These are phyloP conservation scores for Backusella tuberculispora DNA, from an alignment of 192 early-diverging fungal species.

Conservation along the genomic window DNA sequence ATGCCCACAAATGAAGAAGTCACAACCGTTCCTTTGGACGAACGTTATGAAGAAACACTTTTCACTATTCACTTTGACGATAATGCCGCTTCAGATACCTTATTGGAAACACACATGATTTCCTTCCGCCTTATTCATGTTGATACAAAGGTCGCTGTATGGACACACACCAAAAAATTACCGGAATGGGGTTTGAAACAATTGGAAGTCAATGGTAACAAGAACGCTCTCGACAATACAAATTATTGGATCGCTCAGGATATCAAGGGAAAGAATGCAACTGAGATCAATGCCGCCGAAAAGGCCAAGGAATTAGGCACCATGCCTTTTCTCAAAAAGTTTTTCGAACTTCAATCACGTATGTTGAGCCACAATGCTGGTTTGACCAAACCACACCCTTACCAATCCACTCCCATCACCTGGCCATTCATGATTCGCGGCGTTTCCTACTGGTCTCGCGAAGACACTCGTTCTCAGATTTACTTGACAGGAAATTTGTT, in stretches of 20 bases:
- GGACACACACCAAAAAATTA: conserved; percentile 66
- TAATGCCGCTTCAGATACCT: conserved; percentile 34
- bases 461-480: conserved; percentile 77
- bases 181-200: conserved; percentile 91
- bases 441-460: conserved; percentile 93
- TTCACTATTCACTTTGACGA: conserved; percentile 65
- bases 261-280: conserved; percentile 66
- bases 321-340: conserved; percentile 81
- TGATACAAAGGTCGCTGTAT: conserved; percentile 78
- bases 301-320: conserved; percentile 59
- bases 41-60: conserved; percentile 59
- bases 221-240: conserved; percentile 70
- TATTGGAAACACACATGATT: conserved; percentile 59
- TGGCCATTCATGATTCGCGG: conserved; percentile 92
- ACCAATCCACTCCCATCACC: conserved; percentile 80
- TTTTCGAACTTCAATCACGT: conserved; percentile 82
- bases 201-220: conserved; percentile 93
- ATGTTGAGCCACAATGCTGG: conserved; percentile 95
- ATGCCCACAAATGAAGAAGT: conserved; percentile 71
- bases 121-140: conserved; percentile 77
- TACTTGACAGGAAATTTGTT: conserved; percentile 92
- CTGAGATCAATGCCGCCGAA: conserved; percentile 48
- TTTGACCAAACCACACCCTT: conserved; percentile 91
- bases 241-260: conserved; percentile 80
- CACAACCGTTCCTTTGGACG: conserved; percentile 60